Base-by-base conservation (phyloP, 495 filamentous ascomycete species). In the Penicillium tannophilum region DNA sequence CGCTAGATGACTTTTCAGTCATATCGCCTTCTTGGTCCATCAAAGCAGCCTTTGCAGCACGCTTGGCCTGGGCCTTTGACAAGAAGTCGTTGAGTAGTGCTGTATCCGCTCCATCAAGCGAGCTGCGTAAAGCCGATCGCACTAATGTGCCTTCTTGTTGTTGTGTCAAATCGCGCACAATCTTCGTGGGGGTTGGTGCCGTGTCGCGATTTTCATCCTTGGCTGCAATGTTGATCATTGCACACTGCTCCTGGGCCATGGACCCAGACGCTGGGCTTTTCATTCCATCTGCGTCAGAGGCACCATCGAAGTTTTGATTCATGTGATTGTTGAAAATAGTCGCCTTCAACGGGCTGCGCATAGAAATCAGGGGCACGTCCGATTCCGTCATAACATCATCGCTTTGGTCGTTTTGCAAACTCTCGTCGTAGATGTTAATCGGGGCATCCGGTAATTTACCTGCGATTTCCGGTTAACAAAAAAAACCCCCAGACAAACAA, bases 41-140 rank as follows among this genome's bases (percentile, higher is more conserved):
- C 23, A 66, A 67, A 12, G 69, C 63, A 14, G 69, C 68, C 62
- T 82, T 83, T 60, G 77, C 83, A 30, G 79, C 82, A 60, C 84
- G 85, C 62, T 79, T 87, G 10, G 84, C 81, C 55, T 82, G 81
- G 16, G 84, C 84, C 46, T 80, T 83, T 54, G 76, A 82, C 31
- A 88, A 71, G 63, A 88, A 88, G 50, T 82, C 80, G 60, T 84
- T 85, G 24, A 88, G 76, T 20, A 87, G 62, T 48, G 72, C 83
- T 2, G 84, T 82, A 70, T 88, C 84, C 51, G 85, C 82, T 59
- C 80, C 76, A 52, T 75, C 75, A n/a, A 78, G 60, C 19, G 76
- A 76, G 63, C 73, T 79, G 50, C 74, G 68, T 6, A 78, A 63
- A 36, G 76, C 75, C 42, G 77, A 78, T 55, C 75, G 72, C 19